Evolutionary conservation across 495 filamentous ascomycete species (phyloP).

Genomic region (Aspergillus olivimuriae): DNA sequence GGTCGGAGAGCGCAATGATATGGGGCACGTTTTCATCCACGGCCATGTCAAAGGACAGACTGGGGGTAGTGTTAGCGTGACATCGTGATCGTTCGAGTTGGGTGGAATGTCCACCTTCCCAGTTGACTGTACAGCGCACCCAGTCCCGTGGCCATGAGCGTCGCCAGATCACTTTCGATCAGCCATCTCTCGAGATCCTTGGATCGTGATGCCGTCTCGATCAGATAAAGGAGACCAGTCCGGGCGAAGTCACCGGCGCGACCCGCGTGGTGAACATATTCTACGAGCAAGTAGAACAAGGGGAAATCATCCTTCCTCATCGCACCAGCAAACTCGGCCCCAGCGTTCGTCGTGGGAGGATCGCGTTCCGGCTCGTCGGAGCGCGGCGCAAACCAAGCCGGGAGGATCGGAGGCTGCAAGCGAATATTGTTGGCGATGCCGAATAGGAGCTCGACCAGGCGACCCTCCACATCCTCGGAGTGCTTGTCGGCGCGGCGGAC

Average conservation of each 20-base stretch:
- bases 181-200: constrained; percentile 86
- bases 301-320: constrained; percentile 93
- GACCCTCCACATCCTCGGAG: constrained; percentile 70
- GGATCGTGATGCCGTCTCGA: constrained; percentile 83
- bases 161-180: constrained; percentile 92
- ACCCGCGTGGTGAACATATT: constrained; percentile 92
- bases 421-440: constrained; percentile 92
- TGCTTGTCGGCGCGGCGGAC: constrained; percentile 50
- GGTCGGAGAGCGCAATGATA: constrained; percentile 81
- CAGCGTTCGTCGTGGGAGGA: constrained; percentile 41
- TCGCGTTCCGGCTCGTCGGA: constrained; percentile 35
- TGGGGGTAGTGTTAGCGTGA: constrained; percentile 14
- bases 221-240: constrained; percentile 90
- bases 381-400: constrained; percentile 72
- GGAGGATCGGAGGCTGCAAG: constrained; percentile 73
- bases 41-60: constrained; percentile 26
- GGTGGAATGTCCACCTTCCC: constrained; percentile 52
- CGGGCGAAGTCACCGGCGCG: constrained; percentile 94
- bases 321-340: constrained; percentile 67
- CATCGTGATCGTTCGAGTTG: constrained; percentile 1
- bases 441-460: constrained; percentile 87
- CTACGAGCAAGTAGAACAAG: constrained; percentile 87
- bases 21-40: constrained; percentile 64
- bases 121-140: constrained; percentile 96
- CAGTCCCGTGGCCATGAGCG: constrained; percentile 91